A percentile compares a stretch with the other conserved stretches of the same genome.
These are phyloP conservation scores for Eimeria acervulina DNA, from an alignment of 169 alveolate species.

Conservation along the genomic window DNA sequence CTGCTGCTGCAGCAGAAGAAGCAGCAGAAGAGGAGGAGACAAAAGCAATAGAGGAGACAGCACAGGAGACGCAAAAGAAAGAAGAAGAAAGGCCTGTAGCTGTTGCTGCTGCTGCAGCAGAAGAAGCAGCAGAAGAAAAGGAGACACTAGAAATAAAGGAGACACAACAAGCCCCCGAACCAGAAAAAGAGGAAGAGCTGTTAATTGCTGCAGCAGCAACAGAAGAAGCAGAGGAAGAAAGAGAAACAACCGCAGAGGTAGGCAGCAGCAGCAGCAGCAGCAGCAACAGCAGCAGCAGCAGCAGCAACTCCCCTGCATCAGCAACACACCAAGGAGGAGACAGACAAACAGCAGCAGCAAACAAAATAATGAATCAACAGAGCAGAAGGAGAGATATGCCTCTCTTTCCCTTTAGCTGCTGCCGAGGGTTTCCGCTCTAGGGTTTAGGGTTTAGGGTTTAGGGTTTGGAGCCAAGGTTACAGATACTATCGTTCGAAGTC, in stretches of 20 bases:
- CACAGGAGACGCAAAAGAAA: neutral
- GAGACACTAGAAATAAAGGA: neutral
- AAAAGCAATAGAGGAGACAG: neutral
- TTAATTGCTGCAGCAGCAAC: neutral
- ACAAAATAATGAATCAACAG: too few species aligned
- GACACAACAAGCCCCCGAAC: neutral
- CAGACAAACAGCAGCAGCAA: neutral
- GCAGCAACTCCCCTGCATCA: too few species aligned
- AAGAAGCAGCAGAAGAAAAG: neutral
- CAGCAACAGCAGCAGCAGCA: neutral
- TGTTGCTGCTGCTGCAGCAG: neutral
- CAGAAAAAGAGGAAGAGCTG: neutral
- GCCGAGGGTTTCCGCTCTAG: neutral
- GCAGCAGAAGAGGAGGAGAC: neutral
- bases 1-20: neutral
- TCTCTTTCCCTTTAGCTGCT: too few species aligned
- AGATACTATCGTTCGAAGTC: too few species aligned
- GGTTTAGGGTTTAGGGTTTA: constrained; percentile 4
- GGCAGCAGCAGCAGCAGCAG: neutral
- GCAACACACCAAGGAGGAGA: too few species aligned
- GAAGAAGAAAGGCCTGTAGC: neutral
- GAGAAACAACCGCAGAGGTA: neutral
- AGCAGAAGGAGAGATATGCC: too few species aligned
- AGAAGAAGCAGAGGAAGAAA: neutral
- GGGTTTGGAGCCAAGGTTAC: neutral